Base-by-base conservation (phyloP, 192 early-diverging fungal species). In the Pilobolus umbonatus region DNA sequence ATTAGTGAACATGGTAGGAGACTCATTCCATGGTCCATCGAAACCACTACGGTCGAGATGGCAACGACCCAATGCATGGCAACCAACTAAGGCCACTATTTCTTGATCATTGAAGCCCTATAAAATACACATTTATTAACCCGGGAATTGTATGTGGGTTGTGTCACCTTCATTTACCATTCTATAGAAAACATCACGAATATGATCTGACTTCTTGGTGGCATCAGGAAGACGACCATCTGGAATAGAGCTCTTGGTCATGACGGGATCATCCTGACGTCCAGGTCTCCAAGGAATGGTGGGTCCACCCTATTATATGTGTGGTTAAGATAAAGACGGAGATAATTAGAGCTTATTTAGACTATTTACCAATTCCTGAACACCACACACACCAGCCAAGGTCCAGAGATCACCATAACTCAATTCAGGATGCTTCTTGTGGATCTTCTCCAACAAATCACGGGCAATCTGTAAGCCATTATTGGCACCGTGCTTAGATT, bases 1-100 rank as follows among this genome's bases (percentile, higher is more conserved):
- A 75, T 98, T 98, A 57, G 89, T 86, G 77, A 98, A 94, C 38
- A 79, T 72, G 5, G 87, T 96, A 8, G 94, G 93, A 6, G 91
- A 82, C 44, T 84, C 77, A 52, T 89, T 92, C 95, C 95, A 98
- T 14, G 93, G 89, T 7, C 89, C 90, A 15, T 89, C 83, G 51
- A 80, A 92, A 22, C 92, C 92, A 60, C 78, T 82, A 45, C 87
- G 82, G 47, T 75, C 76, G 53, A 78, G 55, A 65, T 91, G 89
- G 73, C 89, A 91, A 62, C 89, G 81, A 25, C 88, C 88, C 19
- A 89, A 64, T 14, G 85, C 78, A 70, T 91, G 88, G 4, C 30
- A 43, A 24, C 89, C 91, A 3, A 81, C 58, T 45, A 93, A 74
- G 7, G 90, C 90, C 28, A 87, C 86, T 68, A 95, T 95, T 64